Percentiles rank a stretch among this genome's conserved stretches.
phyloP scores from a whole-genome alignment of 2,329 filamentous ascomycete genomes.

The Orbilia quercus region DNA sequence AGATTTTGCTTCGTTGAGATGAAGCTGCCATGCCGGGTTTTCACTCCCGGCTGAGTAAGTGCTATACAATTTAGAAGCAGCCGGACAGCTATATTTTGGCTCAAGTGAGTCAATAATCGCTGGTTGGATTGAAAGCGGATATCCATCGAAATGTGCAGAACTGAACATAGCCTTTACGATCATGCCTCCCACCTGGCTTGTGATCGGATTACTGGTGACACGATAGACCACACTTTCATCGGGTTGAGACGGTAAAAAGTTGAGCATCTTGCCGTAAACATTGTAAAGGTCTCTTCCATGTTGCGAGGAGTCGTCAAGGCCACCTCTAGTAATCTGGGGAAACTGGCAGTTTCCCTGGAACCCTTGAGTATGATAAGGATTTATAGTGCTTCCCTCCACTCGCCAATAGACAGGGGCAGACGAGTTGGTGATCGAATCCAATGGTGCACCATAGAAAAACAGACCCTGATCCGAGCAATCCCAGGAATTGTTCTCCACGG shows the following conservation, averaged over 20 bases:
- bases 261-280: slow-evolving; percentile 78
- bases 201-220: slow-evolving; percentile 85
- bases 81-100: slow-evolving; percentile 75
- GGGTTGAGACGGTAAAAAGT: slow-evolving; percentile 72
- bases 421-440: slow-evolving; percentile 66
- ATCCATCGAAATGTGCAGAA: slow-evolving; percentile 61
- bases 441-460: slow-evolving; percentile 74
- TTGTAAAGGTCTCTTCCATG: slow-evolving; percentile 80
- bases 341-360: slow-evolving; percentile 82
- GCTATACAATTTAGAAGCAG: slow-evolving; percentile 63
- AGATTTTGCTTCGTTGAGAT: slow-evolving; percentile 69
- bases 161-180: slow-evolving; percentile 77
- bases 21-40: slow-evolving; percentile 71
- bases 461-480: slow-evolving; percentile 76
- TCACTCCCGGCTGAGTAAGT: slow-evolving; percentile 66
- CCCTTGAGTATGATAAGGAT: slow-evolving; percentile 74
- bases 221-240: slow-evolving; percentile 71
- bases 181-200: slow-evolving; percentile 81
- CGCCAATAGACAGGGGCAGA: slow-evolving; percentile 72
- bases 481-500: slow-evolving; percentile 78
- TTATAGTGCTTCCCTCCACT: slow-evolving; percentile 71
- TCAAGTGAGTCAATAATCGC: slow-evolving; percentile 76
- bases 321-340: slow-evolving; percentile 79
- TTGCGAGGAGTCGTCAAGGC: slow-evolving; percentile 78
- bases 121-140: slow-evolving; percentile 68